phyloP scores from a whole-genome alignment of 179 eudicot species.

The Gypsophila paniculata region DNA sequence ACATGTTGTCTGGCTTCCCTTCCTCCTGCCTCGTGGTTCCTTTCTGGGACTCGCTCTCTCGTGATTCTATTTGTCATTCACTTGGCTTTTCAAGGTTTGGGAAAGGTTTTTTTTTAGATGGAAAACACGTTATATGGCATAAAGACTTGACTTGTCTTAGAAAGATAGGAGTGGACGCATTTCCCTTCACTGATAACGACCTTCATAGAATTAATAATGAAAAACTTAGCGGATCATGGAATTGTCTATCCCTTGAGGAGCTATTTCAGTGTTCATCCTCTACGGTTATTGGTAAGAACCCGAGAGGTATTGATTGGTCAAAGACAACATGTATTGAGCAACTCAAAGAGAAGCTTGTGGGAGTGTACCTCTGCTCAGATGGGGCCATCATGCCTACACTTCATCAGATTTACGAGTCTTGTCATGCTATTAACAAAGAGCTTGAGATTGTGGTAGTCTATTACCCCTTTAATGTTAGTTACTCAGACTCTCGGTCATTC shows the following conservation, averaged over 20 bases:
- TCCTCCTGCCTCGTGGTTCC: slow-evolving; percentile 3
- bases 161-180: background rate
- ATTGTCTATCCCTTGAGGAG: background rate
- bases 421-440: background rate
- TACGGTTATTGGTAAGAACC: background rate
- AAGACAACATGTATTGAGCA: background rate
- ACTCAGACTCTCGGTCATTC: background rate
- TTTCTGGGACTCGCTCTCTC: background rate
- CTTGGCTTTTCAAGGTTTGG: background rate
- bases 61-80: background rate
- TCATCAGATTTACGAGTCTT: background rate
- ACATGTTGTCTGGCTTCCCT: slow-evolving; percentile 5
- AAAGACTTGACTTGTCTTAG: background rate
- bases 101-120: background rate
- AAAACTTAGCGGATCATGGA: background rate
- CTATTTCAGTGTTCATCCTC: background rate
- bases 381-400: background rate
- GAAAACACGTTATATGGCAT: background rate
- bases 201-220: background rate
- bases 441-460: slow-evolving; percentile 5
- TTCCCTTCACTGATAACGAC: background rate
- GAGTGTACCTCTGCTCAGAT: background rate
- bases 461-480: background rate
- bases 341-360: slow-evolving; percentile 1
- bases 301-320: background rate